Percentiles rank a stretch among this genome's conserved stretches.
phyloP scores from a whole-genome alignment of 2,329 filamentous ascomycete species.

The Colletotrichum cuscutae region DNA sequence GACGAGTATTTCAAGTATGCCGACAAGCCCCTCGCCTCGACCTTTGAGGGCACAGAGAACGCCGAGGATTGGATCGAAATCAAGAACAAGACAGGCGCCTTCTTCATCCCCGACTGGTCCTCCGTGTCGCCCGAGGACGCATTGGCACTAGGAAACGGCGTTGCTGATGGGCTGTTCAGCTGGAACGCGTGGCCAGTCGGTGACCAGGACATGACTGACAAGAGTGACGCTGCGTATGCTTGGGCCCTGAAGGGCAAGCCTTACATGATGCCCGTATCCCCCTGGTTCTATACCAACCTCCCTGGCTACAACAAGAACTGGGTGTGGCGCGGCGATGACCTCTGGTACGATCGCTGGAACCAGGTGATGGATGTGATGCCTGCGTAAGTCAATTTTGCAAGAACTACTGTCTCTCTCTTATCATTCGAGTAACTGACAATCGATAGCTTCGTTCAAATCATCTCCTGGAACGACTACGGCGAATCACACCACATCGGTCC shows the following conservation, averaged over 20 bases:
- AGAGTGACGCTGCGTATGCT: slow-evolving; percentile 36
- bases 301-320: slow-evolving; percentile 69
- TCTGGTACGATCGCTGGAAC: slow-evolving; percentile 70
- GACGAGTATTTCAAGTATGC: slow-evolving; percentile 39
- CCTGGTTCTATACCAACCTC: slow-evolving; percentile 70
- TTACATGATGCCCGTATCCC: slow-evolving; percentile 66
- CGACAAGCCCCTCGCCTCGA: slow-evolving; percentile 49
- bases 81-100: slow-evolving; percentile 49
- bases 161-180: slow-evolving; percentile 48
- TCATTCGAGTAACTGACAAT: slow-evolving; percentile 39
- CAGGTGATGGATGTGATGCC: slow-evolving; percentile 60
- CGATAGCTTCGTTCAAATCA: slow-evolving; percentile 57
- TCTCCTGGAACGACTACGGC: slow-evolving; percentile 66
- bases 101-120: slow-evolving; percentile 58
- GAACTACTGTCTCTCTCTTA: slow-evolving; percentile 49
- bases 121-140: slow-evolving; percentile 45
- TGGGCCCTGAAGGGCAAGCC: slow-evolving; percentile 32
- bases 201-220: slow-evolving; percentile 33
- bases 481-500: slow-evolving; percentile 66
- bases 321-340: slow-evolving; percentile 69
- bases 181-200: slow-evolving; percentile 52
- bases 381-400: slow-evolving; percentile 64
- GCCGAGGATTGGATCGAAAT: slow-evolving; percentile 55
- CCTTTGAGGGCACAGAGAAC: slow-evolving; percentile 55
- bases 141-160: slow-evolving; percentile 23